Conservation (phyloP, 2,329 filamentous ascomycete species). For the Colletotrichum lupini region DNA sequence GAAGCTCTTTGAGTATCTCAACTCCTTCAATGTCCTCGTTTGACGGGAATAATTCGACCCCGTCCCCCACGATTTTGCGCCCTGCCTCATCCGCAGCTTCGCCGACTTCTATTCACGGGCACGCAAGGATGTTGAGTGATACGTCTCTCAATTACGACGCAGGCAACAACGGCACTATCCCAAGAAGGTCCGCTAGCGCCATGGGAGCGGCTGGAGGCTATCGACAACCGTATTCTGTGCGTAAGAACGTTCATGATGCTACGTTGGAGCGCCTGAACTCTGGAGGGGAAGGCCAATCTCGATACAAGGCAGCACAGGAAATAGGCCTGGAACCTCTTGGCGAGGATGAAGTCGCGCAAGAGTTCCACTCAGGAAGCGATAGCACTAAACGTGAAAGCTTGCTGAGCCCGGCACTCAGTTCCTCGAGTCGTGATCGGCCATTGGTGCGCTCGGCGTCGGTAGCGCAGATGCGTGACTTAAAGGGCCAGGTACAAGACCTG, state of each 20-base stretch:
- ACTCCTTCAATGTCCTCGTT: slow-evolving; percentile 47
- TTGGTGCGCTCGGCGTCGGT: slow-evolving; percentile 76
- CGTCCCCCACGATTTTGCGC: slow-evolving; percentile 60
- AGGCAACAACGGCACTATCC: slow-evolving; percentile 41
- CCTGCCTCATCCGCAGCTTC: slow-evolving; percentile 41
- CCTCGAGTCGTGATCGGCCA: slow-evolving; percentile 53
- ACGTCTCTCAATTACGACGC: slow-evolving; percentile 45
- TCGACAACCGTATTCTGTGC: slow-evolving; percentile 58
- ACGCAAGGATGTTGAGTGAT: slow-evolving; percentile 72
- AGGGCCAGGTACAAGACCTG: slow-evolving; percentile 86
- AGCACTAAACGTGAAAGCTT: slow-evolving; percentile 49
- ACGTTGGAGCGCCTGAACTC: slow-evolving; percentile 54
- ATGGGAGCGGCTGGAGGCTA: slow-evolving; percentile 69
- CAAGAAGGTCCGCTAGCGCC: slow-evolving; percentile 73
- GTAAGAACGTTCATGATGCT: slow-evolving; percentile 56
- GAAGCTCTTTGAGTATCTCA: slow-evolving; percentile 70
- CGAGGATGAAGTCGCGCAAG: slow-evolving; percentile 59
- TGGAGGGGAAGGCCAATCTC: slow-evolving; percentile 45
- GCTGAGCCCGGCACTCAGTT: slow-evolving; percentile 58
- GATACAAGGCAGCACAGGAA: slow-evolving; percentile 55
- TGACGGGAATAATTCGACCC: slow-evolving; percentile 62
- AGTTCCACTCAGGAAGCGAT: slow-evolving; percentile 44
- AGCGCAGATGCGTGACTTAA: slow-evolving; percentile 78
- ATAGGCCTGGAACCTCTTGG: slow-evolving; percentile 62
- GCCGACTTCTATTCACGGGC: slow-evolving; percentile 52